These are phyloP conservation scores for Botryosphaeria dothidea DNA, from an alignment of 2,329 filamentous ascomycete genomes.

Conservation along the genomic window DNA sequence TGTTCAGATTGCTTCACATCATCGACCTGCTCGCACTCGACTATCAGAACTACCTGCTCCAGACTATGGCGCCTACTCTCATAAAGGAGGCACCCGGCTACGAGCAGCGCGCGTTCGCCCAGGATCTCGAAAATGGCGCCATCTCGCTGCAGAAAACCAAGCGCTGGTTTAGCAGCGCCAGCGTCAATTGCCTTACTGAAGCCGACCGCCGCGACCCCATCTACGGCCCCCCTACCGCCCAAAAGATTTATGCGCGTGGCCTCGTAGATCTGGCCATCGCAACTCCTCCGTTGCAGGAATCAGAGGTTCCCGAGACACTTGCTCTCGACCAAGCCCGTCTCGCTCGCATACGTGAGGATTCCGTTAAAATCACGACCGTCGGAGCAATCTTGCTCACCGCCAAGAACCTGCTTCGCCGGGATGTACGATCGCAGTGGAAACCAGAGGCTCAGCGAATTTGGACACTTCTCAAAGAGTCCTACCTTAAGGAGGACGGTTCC, in stretches of 20 bases:
- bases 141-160: constrained; percentile 62
- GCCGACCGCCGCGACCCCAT: constrained; percentile 68
- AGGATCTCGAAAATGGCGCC: constrained; percentile 60
- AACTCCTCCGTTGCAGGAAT: constrained; percentile 55
- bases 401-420: constrained; percentile 81
- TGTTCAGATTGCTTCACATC: constrained; percentile 73
- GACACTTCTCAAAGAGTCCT: constrained; percentile 62
- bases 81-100: constrained; percentile 72
- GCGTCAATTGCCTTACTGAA: constrained; percentile 66
- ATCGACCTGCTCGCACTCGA: constrained; percentile 78
- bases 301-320: constrained; percentile 71
- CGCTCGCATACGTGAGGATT: constrained; percentile 55
- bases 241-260: constrained; percentile 75
- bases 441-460: constrained; percentile 71
- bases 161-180: constrained; percentile 65
- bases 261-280: constrained; percentile 75
- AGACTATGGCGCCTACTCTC: constrained; percentile 69
- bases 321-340: constrained; percentile 68
- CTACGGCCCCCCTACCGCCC: constrained; percentile 64
- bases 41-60: constrained; percentile 78
- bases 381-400: constrained; percentile 75
- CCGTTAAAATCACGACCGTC: constrained; percentile 68
- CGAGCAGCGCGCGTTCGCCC: constrained; percentile 70
- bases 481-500: constrained; percentile 55
- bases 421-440: constrained; percentile 77